Percentiles rank a stretch among this genome's conserved stretches.
Evolutionary conservation across 2,329 filamentous ascomycete genomes (phyloP).

Genomic region (Pseudonectria buxi): DNA sequence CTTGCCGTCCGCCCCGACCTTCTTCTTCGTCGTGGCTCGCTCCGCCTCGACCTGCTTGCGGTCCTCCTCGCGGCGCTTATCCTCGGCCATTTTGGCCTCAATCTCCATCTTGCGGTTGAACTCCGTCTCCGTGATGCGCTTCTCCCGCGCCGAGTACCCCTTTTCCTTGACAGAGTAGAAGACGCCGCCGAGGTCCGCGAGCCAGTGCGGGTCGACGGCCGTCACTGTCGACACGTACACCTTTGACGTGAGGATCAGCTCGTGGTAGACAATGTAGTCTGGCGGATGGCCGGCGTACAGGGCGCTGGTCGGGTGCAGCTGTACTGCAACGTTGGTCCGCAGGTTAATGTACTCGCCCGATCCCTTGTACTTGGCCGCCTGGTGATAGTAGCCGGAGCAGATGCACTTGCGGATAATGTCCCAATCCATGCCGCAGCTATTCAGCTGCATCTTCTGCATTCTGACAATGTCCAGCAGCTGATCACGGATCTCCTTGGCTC

Average conservation of each 20-base stretch:
- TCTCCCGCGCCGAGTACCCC: constrained; percentile 82
- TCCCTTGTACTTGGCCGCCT: constrained; percentile 91
- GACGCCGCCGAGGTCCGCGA: constrained; percentile 90
- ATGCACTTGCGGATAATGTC: constrained; percentile 94
- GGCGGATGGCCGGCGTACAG: constrained; percentile 93
- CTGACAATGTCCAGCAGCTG: constrained; percentile 92
- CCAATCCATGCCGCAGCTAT: constrained; percentile 93
- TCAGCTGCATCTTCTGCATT: constrained; percentile 81
- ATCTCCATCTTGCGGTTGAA: constrained; percentile 93
- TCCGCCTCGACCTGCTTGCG: constrained; percentile 45
- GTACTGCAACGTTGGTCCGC: constrained; percentile 86
- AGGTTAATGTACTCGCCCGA: constrained; percentile 97
- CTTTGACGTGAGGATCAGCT: constrained; percentile 91
- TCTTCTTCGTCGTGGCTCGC: constrained; percentile 36
- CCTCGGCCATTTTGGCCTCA: constrained; percentile 83
- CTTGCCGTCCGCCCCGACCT: constrained; percentile 33
- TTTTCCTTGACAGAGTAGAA: constrained; percentile 99
- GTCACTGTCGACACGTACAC: constrained; percentile 99
- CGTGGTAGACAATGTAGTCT: constrained; percentile 97
- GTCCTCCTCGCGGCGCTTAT: constrained; percentile 63
- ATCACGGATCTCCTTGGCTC: constrained; percentile 89
- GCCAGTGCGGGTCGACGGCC: constrained; percentile 91
- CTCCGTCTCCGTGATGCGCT: constrained; percentile 80
- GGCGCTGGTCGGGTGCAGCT: constrained; percentile 88
- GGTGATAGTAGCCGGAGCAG: constrained; percentile 96